Base-by-base conservation (phyloP, 345 rosid genomes). In the Litchi chinensis region DNA sequence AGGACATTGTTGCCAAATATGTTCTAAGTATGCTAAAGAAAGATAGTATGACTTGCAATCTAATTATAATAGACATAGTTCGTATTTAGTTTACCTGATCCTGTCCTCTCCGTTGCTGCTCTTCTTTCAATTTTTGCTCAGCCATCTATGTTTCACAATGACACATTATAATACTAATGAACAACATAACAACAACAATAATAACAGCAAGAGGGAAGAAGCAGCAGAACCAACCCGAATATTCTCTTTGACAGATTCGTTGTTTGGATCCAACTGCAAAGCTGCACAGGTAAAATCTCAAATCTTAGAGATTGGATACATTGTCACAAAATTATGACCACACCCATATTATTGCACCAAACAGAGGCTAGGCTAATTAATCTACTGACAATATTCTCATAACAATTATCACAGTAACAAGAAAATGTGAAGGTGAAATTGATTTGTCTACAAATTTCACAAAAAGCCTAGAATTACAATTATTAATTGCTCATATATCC, bases 201-300 rank as follows among this genome's bases (percentile, higher is more conserved):
- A 44, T 19, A 16, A 13, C 13, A 21, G 37, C 8, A 46, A 22
- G 18, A 44, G n/a, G 39, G 59, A 21, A 74, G 69, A 22, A 69
- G 77, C 19, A 73, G 28, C 54, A 48, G 52, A 79, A 77, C 88
- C 72, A 71, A 92, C 97, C 97, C 78, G 85, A 80, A 93, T 90
- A 71, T 93, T 93, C 85, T 89, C 98, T 85, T 88, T 92, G 73
- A 93, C 89, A 41, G 89, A 79, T 83, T 88, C 92, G 59, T 91
- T 93, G 74, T 87, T 76, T 10, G 98, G 98, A 83, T 95, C 97
- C 86, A 93, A 76, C 76, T 82, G 88, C 91, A 93, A 88, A 74
- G 95, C 98, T 93, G 93, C 78, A 89, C 10, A 56, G 62, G 73
- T 21, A 57, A 59, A 68, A 82, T 43, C 73, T 65, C 21, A 28